Evolutionary conservation across 73 alveolate genomes (phyloP).

Genomic region (Durusdinium trenchii): DNA sequence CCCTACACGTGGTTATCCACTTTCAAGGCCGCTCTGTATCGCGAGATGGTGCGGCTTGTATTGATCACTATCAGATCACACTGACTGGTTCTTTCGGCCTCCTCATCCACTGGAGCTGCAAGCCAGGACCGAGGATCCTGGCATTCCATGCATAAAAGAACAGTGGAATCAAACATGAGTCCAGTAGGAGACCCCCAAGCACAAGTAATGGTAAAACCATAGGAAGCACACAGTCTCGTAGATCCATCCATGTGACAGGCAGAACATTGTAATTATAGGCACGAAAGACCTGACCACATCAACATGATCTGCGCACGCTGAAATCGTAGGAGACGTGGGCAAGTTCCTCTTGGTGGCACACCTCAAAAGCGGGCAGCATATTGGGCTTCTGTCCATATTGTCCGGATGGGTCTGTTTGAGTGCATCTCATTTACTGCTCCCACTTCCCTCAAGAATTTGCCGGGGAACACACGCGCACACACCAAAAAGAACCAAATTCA

Average conservation of each 20-base stretch:
- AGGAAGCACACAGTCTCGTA: neutral
- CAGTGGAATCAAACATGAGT: neutral
- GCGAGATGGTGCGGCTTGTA: too few species aligned
- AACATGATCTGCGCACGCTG: neutral
- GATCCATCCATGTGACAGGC: neutral
- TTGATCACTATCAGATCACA: neutral
- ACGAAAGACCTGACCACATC: neutral
- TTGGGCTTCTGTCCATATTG: neutral
- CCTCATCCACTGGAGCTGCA: slow-evolving; percentile 79
- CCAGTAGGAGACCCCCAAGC: neutral
- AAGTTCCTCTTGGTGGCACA: slow-evolving; percentile 51
- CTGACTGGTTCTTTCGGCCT: neutral
- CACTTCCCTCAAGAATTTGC: too few species aligned
- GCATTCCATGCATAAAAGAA: neutral
- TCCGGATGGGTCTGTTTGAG: too few species aligned
- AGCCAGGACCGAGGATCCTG: slow-evolving; percentile 87
- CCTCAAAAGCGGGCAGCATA: neutral
- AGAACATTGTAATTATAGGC: neutral
- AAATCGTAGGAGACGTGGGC: slow-evolving; percentile 57
- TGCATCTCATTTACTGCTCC: too few species aligned
- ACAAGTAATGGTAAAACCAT: neutral
- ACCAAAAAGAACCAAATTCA: neutral
- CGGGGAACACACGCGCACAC: neutral
- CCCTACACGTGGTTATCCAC: too few species aligned
- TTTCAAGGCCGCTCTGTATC: too few species aligned